Evolutionary conservation across 139 green algal genomes (phyloP), one percentile per base, ranked within the genome.

Genomic region (Marvania coccoides): DNA sequence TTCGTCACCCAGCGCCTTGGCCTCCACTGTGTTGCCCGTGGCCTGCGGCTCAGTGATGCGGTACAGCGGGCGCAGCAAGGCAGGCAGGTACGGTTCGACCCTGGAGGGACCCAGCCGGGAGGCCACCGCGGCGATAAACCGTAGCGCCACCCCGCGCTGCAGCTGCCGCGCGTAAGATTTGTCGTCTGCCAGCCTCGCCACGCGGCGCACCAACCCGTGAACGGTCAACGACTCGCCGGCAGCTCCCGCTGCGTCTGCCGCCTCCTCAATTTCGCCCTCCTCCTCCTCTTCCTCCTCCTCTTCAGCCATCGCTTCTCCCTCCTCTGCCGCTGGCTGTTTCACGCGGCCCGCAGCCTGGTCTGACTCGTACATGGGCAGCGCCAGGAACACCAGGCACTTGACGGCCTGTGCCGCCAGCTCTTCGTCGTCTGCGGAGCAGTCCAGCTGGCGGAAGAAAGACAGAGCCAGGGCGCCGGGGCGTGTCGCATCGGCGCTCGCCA

Each of bases 351-450:
- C 69, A 6, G 58, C 57, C 8, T 23, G 45, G 38, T 85, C 77
- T 5, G 31, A 61, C 2, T 74, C 65, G 24, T 77, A 58, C 79
- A 92, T 70, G 14, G 46, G 29, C 10, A 29, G 47, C 6, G 79
- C 73, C 15, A 96, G 56, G 23, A 74, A 82, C 12, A 96, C 83
- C 6, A 95, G 59, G 70, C 87, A 92, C 76, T 92, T 94, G 33
- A 92, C 78, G 0, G 79, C 81, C 73, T 95, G 90, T 45, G 69
- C 76, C 47, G 75, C 83, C 56, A 88, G 63, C n/a, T 61, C 75
- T 28, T 93, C 91, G 54, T 96, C 89, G 4, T 75, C 66, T 13
- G 61, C 69, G 3, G 85, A 73, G 5, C 64, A 75, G 54, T 90
- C 78, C 30, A 95, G 64, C 75, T 93, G 86, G 53, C 75, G 40